Evolutionary conservation across 73 alveolate genomes (phyloP).

Genomic region (Paramecium octaurelia): DNA sequence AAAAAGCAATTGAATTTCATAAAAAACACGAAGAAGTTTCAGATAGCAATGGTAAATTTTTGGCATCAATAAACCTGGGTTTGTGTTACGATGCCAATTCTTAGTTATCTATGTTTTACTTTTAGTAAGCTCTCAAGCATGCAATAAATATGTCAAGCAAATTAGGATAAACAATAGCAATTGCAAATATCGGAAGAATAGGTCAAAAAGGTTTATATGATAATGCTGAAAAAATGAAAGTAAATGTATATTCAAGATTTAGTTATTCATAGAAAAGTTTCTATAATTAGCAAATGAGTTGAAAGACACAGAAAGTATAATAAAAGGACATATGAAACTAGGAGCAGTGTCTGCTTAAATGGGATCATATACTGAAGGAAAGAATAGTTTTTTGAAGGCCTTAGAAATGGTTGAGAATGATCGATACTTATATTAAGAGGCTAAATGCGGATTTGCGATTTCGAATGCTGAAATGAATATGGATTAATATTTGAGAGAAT

Average conservation of each 20-base stretch:
- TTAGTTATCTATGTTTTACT: constrained; percentile 38
- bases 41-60: constrained; percentile 59
- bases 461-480: constrained; percentile 53
- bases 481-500: constrained; percentile 14
- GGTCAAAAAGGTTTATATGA: constrained; percentile 54
- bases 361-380: constrained; percentile 50
- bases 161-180: constrained; percentile 53
- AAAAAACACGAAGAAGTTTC: constrained; percentile 55
- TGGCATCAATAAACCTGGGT: constrained; percentile 61
- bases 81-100: constrained; percentile 49
- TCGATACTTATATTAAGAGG: constrained; percentile 44
- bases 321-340: constrained; percentile 54
- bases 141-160: constrained; percentile 21
- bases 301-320: constrained; percentile 26
- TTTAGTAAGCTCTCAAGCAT: constrained; percentile 40
- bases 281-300: constrained; percentile 31
- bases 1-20: constrained; percentile 56
- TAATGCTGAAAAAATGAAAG: constrained; percentile 58
- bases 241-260: neutral
- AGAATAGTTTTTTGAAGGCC: constrained; percentile 48
- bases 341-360: constrained; percentile 43
- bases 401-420: constrained; percentile 51
- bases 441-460: constrained; percentile 63
- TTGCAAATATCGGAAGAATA: constrained; percentile 55
- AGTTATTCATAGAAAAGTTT: constrained; percentile 47